Conservation (phyloP, 495 filamentous ascomycete genomes). For the Terfezia claveryi region DNA sequence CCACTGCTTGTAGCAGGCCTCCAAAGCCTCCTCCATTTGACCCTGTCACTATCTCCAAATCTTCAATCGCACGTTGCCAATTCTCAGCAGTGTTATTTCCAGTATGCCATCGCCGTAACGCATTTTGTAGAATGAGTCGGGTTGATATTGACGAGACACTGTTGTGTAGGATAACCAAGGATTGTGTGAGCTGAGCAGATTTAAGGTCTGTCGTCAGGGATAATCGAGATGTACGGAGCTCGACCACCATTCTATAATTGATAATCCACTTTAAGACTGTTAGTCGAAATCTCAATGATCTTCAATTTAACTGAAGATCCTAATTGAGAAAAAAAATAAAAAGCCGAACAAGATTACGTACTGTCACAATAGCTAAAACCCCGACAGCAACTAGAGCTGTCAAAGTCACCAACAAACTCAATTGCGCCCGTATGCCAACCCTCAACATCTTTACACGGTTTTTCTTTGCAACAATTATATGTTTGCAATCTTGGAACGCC, state of each 20-base stretch:
- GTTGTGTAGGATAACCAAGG: constrained; percentile 29
- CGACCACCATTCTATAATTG: constrained; percentile 38
- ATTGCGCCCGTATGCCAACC: constrained; percentile 41
- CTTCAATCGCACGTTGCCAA: constrained; percentile 28
- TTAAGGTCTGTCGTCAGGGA: constrained; percentile 67
- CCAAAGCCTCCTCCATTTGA: constrained; percentile 21
- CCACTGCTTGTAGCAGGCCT: constrained; percentile 29
- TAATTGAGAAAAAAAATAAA: neutral
- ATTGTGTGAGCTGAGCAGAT: constrained; percentile 45
- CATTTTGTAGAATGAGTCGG: constrained; percentile 32
- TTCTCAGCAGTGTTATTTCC: constrained; percentile 31
- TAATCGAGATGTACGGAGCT: constrained; percentile 26
- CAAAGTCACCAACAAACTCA: constrained; percentile 39
- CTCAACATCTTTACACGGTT: constrained; percentile 6
- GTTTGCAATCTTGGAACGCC: no score
- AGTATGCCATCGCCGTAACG: constrained; percentile 30
- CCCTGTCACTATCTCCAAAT: constrained; percentile 30
- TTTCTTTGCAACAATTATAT: no score
- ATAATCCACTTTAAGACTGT: constrained; percentile 28
- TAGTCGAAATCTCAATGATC: neutral
- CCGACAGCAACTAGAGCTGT: constrained; percentile 36
- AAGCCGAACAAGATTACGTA: constrained; percentile 15
- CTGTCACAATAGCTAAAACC: constrained; percentile 42
- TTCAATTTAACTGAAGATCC: neutral
- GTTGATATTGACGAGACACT: constrained; percentile 33